phyloP scores from a whole-genome alignment of 306 rosid genomes.

The Aeschynomene evenia region DNA sequence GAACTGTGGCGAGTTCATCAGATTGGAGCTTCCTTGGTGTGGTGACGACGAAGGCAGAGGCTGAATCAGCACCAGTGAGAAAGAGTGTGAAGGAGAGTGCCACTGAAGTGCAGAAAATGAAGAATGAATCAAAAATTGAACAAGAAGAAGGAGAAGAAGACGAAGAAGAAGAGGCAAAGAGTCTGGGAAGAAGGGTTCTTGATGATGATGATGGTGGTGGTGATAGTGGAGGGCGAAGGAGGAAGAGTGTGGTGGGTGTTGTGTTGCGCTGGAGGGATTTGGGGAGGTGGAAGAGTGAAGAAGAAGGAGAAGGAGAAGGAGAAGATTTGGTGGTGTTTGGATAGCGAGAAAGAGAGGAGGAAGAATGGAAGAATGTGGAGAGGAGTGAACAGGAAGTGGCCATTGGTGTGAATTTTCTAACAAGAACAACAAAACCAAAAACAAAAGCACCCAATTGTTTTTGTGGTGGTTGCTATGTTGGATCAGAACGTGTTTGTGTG shows the following conservation, averaged over 20 bases:
- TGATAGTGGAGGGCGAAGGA: slow-evolving; percentile 19
- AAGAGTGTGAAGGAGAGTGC: slow-evolving; percentile 71
- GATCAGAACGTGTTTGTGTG: too few relatives aligned
- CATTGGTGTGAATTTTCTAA: slow-evolving; percentile 34
- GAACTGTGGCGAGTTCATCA: slow-evolving; percentile 96
- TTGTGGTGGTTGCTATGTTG: too few relatives aligned
- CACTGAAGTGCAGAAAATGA: slow-evolving; percentile 64
- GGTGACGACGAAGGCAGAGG: slow-evolving; percentile 78
- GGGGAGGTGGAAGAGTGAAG: slow-evolving; percentile 20
- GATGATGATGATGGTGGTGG: background rate
- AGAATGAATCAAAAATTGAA: slow-evolving; percentile 43
- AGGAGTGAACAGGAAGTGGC: slow-evolving; percentile 59
- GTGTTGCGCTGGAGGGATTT: slow-evolving; percentile 46
- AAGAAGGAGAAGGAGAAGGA: background rate
- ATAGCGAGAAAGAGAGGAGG: slow-evolving; percentile 41
- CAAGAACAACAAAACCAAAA: too few relatives aligned
- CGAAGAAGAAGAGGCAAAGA: background rate
- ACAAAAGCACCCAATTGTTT: too few relatives aligned
- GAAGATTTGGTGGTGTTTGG: slow-evolving; percentile 45
- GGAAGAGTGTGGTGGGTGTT: slow-evolving; percentile 29
- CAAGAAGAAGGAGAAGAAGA: background rate
- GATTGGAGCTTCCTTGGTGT: slow-evolving; percentile 71
- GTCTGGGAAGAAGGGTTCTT: slow-evolving; percentile 22
- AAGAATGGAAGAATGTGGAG: slow-evolving; percentile 52
- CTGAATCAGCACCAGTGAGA: slow-evolving; percentile 60